Base-by-base conservation (phyloP, 2,329 filamentous ascomycete species). In the Aspergillus pseudoglaucus region DNA sequence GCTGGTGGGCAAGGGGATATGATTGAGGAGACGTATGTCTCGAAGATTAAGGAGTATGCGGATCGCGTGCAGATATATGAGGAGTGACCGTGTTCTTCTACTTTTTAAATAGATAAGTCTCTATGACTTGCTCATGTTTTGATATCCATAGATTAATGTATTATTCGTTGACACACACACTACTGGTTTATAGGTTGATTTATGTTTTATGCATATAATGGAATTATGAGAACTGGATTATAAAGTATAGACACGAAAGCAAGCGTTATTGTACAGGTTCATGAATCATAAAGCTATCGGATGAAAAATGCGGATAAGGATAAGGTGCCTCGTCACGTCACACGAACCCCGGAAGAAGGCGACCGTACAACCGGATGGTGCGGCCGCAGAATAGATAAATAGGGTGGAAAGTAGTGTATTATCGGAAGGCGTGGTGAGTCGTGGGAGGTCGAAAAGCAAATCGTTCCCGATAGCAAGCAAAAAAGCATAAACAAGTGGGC, bases 11-110 rank as follows among this genome's bases (percentile, higher is more conserved):
- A 82, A 57, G 93, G 93, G 4, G 79, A 90, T 50, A 76, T 82
- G 23, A 91, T 98, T 54, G 75, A 85, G 43, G 82, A 94, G 52
- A 82, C 80, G 42, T 81, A 95, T 18, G 78, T 88, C 46, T 95
- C 88, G 54, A 85, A 87, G 51, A 97, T 98, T 52, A 72, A 69
- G 32, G 80, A 89, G 60, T 96, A 96, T 66, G 83, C 90, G 0
- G 84, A 85, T 30, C 89, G 83, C 59, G 88, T 96, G 22, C 83
- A 88, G 71, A 83, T 97, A 41, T 87, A 82, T 57, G 87, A 93
- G 49, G 83, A 89, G 14, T 67, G 60, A 72, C 8, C 22, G 40
- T 7, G 8, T 27, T 6, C 6, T 7, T 20, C 6, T 42, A 2
- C 9, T 10, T 42, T 10, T 8, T 38, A 38, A 18, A 38, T 18